Conservation (phyloP, 192 early-diverging fungal species). For the Entomortierella chlamydospora region DNA sequence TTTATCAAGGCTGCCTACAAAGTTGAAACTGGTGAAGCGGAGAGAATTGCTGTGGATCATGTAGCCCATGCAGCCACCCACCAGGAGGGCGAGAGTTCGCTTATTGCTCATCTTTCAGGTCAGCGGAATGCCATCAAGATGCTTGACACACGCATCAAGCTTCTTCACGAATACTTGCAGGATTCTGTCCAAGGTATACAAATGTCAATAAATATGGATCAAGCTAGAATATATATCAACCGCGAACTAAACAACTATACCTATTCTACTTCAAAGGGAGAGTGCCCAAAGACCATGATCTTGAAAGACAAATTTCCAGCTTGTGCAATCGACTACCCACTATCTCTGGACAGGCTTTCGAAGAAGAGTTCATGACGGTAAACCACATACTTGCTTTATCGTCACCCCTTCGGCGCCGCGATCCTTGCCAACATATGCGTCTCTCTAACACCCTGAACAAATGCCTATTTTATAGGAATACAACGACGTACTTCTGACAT, state of each 20-base stretch:
- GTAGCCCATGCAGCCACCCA: conserved; percentile 75
- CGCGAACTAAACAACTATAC: background rate
- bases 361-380: conserved; percentile 80
- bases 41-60: conserved; percentile 90
- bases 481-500: conserved; percentile 82
- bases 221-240: no score
- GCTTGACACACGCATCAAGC: conserved; percentile 76
- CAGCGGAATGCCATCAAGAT: conserved; percentile 88
- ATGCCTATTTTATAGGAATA: conserved; percentile 84
- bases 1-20: conserved; percentile 77
- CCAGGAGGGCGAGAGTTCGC: conserved; percentile 66
- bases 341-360: conserved; percentile 72
- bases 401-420: no score
- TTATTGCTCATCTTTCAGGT: conserved; percentile 74
- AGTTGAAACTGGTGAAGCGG: conserved; percentile 88
- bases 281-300: conserved; percentile 72
- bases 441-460: background rate
- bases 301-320: conserved; percentile 82
- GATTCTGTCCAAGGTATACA: conserved; percentile 73
- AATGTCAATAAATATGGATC: no score
- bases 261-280: conserved; percentile 16
- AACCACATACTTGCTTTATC: background rate
- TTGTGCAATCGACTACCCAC: conserved; percentile 79
- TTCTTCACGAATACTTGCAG: conserved; percentile 77
- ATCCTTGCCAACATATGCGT: no score